These are phyloP conservation scores for Sporisorium graminicola DNA, from an alignment of 1,284 basidiomycete genomes.

Conservation along the genomic window DNA sequence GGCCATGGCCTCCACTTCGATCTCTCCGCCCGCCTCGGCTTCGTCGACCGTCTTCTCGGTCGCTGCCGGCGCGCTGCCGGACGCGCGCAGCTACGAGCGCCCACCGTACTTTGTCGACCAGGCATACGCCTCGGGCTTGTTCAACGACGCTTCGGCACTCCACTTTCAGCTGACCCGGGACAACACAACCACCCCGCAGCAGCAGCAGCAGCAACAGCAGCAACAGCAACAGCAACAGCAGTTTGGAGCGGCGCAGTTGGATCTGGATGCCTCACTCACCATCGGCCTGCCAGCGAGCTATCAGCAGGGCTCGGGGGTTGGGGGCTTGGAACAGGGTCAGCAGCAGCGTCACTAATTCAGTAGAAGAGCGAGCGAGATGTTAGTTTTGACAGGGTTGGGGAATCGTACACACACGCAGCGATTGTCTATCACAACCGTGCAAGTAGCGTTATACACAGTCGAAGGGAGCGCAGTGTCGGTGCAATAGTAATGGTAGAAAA, in stretches of 20 bases:
- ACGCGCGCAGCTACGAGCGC: slow-evolving; percentile 5
- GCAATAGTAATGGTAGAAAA: too few relatives aligned
- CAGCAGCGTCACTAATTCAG: neutral
- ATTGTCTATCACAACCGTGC: too few relatives aligned
- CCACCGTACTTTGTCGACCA: slow-evolving; percentile 3
- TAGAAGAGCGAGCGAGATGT: too few relatives aligned
- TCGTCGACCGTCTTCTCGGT: slow-evolving; percentile 21
- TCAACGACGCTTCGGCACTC: too few relatives aligned
- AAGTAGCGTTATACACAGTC: neutral
- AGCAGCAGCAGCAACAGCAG: neutral
- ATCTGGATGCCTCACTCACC: slow-evolving; percentile 25
- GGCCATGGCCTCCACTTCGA: slow-evolving; percentile 20
- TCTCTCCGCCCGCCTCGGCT: slow-evolving; percentile 16
- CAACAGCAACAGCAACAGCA: neutral
- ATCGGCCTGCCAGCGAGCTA: slow-evolving; percentile 15
- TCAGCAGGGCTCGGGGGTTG: neutral
- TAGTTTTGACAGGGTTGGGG: too few relatives aligned
- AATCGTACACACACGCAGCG: neutral
- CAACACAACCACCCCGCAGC: slow-evolving; percentile 17
- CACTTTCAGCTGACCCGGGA: slow-evolving; percentile 3
- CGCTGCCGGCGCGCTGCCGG: slow-evolving; percentile 9
- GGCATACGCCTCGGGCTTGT: neutral
- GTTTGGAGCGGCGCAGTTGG: neutral
- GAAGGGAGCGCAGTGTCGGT: too few relatives aligned
- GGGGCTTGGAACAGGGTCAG: neutral